Percentiles rank a stretch among this genome's conserved stretches.
These are phyloP conservation scores for Annona cherimola DNA, from an alignment of 164 flowering plant genomes.

Conservation along the genomic window DNA sequence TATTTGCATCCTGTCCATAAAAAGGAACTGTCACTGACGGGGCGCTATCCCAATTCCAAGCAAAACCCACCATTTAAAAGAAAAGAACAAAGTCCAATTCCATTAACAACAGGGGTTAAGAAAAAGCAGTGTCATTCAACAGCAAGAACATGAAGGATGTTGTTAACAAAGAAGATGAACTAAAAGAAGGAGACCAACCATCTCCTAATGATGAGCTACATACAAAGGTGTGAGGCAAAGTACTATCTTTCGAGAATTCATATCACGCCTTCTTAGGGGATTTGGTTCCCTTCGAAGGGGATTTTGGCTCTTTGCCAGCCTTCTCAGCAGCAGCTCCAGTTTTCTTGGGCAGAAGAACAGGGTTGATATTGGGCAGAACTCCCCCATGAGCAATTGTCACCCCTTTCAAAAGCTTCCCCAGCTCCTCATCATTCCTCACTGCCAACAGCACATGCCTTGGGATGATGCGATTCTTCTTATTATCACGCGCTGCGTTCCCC, in stretches of 20 bases:
- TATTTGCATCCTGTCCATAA: too few relatives aligned
- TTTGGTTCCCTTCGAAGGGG: constrained; percentile 36
- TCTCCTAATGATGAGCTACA: neutral
- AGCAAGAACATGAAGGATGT: neutral
- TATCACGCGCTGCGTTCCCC: constrained; percentile 75
- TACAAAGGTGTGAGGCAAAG: neutral
- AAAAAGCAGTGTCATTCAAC: neutral
- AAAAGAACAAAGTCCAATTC: neutral
- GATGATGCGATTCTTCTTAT: constrained; percentile 66
- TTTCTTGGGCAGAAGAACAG: constrained; percentile 60
- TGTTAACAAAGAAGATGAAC: neutral
- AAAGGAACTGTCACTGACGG: too few relatives aligned
- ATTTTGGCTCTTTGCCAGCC: constrained; percentile 40
- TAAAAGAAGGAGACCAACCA: neutral
- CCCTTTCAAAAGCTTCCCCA: constrained; percentile 58
- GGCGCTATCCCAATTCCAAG: neutral
- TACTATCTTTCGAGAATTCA: neutral
- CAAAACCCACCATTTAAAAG: neutral
- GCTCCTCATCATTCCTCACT: constrained; percentile 73
- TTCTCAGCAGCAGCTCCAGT: constrained; percentile 25
- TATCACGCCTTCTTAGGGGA: neutral
- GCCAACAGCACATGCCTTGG: constrained; percentile 70
- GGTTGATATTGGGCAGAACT: constrained; percentile 69
- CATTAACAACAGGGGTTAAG: neutral
- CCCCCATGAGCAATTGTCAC: constrained; percentile 75